Percentiles rank a stretch among this genome's conserved stretches.
Evolutionary conservation across 371 early-diverging fungal genomes (phyloP).

Genomic region (Mucor plumbeus): DNA sequence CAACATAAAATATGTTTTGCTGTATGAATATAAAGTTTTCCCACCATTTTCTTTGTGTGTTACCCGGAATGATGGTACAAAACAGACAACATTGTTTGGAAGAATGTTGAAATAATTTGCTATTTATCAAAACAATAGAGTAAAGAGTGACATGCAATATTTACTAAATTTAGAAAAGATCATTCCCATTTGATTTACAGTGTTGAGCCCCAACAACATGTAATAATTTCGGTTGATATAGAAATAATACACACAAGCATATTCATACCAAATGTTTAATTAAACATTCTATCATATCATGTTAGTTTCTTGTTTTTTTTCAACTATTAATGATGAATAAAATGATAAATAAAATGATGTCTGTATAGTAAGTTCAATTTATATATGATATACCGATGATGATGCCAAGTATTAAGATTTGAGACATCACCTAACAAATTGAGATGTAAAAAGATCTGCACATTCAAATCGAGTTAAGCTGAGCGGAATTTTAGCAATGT

Average conservation of each 20-base stretch:
- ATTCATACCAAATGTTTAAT: background rate
- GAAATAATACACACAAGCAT: constrained; percentile 5
- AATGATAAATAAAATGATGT: background rate
- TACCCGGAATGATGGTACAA: constrained; percentile 3
- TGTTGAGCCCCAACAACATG: background rate
- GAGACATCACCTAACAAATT: background rate
- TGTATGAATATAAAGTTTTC: background rate
- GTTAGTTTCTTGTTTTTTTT: background rate
- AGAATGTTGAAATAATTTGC: background rate
- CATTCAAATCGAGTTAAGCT: background rate
- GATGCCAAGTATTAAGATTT: background rate
- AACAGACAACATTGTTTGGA: constrained; percentile 8
- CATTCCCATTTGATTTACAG: background rate
- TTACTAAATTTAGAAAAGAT: constrained; percentile 7
- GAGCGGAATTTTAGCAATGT: constrained; percentile 14
- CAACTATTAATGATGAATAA: background rate
- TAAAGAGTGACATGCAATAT: background rate
- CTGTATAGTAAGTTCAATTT: background rate
- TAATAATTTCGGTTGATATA: constrained; percentile 9
- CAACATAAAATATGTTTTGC: background rate
- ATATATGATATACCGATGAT: background rate
- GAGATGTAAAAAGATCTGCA: constrained; percentile 1
- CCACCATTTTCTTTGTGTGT: constrained; percentile 2
- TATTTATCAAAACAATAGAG: background rate
- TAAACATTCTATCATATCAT: background rate